Evolutionary conservation across 1,284 basidiomycete species (phyloP).

Genomic region (Xerocomus nothofagi): DNA sequence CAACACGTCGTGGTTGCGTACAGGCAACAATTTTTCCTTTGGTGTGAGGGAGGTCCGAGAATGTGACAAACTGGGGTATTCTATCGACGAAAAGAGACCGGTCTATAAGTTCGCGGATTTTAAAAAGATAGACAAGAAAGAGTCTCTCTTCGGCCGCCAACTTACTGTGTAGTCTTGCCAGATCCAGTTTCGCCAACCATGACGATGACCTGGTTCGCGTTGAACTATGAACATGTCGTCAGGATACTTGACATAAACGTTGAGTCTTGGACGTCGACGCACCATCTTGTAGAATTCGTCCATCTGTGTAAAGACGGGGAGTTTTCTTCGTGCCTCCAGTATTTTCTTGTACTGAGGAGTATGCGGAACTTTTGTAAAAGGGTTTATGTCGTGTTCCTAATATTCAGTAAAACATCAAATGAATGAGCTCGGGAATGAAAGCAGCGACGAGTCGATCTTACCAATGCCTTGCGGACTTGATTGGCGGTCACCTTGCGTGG

Average conservation of each 20-base stretch:
- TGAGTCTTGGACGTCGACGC: slow-evolving; percentile 38
- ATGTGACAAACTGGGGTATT: slow-evolving; percentile 96
- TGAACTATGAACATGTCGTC: slow-evolving; percentile 56
- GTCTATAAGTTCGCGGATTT: slow-evolving; percentile 24
- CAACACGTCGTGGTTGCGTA: slow-evolving; percentile 96
- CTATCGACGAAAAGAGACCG: slow-evolving; percentile 38
- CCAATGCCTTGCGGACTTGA: slow-evolving; percentile 75
- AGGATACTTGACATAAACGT: slow-evolving; percentile 18
- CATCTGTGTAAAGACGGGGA: slow-evolving; percentile 95
- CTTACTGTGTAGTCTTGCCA: slow-evolving; percentile 96
- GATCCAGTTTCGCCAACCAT: slow-evolving; percentile 99
- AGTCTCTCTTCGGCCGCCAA: slow-evolving; percentile 24
- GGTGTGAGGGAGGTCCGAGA: slow-evolving; percentile 87
- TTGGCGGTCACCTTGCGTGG: slow-evolving; percentile 74
- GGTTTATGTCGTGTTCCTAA: slow-evolving; percentile 83
- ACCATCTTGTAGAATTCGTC: slow-evolving; percentile 85
- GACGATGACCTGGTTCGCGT: slow-evolving; percentile 85
- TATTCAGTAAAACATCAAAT: slow-evolving; percentile 1
- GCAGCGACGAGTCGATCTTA: slow-evolving; percentile 35
- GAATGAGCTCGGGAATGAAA: not conserved
- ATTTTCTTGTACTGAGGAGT: slow-evolving; percentile 86
- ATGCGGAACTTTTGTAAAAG: slow-evolving; percentile 83
- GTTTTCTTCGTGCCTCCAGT: slow-evolving; percentile 77
- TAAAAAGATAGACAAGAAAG: slow-evolving; percentile 22
- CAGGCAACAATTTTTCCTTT: slow-evolving; percentile 93